phyloP scores from a whole-genome alignment of 306 rosid genomes.

The Dalbergia oliveri region DNA sequence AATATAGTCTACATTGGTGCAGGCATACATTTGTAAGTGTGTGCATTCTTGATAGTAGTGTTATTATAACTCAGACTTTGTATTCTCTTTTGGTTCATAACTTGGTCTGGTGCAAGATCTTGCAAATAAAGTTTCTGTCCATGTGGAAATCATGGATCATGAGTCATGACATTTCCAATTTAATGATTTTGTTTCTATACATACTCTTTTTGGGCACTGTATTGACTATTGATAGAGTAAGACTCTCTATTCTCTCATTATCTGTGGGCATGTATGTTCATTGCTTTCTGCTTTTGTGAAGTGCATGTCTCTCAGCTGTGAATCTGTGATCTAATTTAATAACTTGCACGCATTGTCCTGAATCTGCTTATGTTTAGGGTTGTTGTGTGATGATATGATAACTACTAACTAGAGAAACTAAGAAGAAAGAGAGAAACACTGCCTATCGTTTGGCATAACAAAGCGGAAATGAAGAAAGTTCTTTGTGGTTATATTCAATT shows the following conservation, averaged over 20 bases:
- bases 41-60: constrained; percentile 8
- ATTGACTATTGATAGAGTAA: background rate
- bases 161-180: constrained; percentile 27
- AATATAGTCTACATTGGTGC: constrained; percentile 22
- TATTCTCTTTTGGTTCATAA: constrained; percentile 4
- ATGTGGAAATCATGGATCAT: constrained; percentile 10
- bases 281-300: constrained; percentile 12
- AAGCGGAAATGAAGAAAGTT: too few relatives aligned
- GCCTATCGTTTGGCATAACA: too few relatives aligned
- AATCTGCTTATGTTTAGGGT: background rate
- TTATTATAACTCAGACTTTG: background rate
- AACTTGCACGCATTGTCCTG: background rate
- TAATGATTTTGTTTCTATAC: background rate
- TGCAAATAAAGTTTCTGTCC: constrained; percentile 2
- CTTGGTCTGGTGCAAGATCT: constrained; percentile 31
- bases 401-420: too few relatives aligned
- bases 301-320: background rate
- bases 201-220: background rate
- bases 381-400: too few relatives aligned
- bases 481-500: too few relatives aligned
- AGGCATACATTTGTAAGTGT: background rate
- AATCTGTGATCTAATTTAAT: background rate
- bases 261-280: constrained; percentile 21
- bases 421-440: too few relatives aligned
- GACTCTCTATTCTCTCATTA: background rate